Conservation (phyloP, 768 basidiomycete genomes). For the Termitomyces sp. region DNA sequence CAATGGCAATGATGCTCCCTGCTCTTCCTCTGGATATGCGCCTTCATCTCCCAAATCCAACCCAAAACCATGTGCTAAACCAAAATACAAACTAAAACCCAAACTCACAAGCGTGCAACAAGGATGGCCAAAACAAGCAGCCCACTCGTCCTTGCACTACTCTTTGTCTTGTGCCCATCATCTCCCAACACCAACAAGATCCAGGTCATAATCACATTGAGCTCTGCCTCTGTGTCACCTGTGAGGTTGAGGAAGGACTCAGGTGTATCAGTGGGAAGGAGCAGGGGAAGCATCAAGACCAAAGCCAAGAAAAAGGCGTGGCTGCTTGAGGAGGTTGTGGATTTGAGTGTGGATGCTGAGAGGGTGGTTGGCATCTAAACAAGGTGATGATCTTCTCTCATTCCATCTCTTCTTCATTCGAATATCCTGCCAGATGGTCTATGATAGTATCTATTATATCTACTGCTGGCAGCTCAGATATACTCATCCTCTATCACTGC, state of each 20-base stretch:
- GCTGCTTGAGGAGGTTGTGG: too few relatives aligned
- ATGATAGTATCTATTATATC: too few relatives aligned
- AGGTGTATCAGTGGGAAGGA: conserved; percentile 2
- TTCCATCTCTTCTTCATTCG: too few relatives aligned
- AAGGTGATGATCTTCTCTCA: too few relatives aligned
- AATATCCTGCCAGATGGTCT: too few relatives aligned
- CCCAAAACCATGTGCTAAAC: conserved; percentile 13
- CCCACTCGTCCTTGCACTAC: conserved; percentile 18
- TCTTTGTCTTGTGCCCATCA: conserved; percentile 3
- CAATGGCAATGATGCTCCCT: background rate
- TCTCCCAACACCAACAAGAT: conserved; percentile 5
- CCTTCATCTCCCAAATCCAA: conserved; percentile 16
- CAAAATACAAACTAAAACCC: conserved; percentile 8
- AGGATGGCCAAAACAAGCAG: conserved; percentile 14
- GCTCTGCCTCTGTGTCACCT: background rate
- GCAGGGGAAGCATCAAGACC: background rate
- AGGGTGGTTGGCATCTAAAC: background rate
- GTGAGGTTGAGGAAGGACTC: background rate
- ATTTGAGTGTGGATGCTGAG: conserved; percentile 20
- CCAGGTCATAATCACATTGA: conserved; percentile 4
- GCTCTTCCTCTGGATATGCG: conserved; percentile 6
- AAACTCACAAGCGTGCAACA: background rate
- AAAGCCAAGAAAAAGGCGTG: conserved; percentile 12
- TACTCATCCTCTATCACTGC: too few relatives aligned
- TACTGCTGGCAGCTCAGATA: too few relatives aligned